Base-by-base conservation (phyloP, 345 rosid species). In the Barbarea vulgaris region DNA sequence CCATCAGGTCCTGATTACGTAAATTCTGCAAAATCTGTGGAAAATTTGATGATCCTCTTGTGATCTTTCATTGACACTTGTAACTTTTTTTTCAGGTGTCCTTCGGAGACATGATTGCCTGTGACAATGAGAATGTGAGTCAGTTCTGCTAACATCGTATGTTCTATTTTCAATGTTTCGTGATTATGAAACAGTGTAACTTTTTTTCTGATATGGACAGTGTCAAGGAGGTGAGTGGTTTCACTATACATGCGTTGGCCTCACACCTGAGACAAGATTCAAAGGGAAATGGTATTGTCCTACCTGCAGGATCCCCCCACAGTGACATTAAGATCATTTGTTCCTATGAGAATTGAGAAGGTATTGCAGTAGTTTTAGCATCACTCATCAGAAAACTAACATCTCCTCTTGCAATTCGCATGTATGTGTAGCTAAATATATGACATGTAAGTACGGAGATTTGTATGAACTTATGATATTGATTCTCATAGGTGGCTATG, bases 161-260 rank as follows among this genome's bases (percentile, higher is more conserved):
- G 37, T 64, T 70, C 55, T 22, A 15, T 14, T 55, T 46, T 65
- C 12, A 48, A 2, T 64, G 54, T 64, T 64, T 46, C 30, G 24
- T 48, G 69, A 4, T 18, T 28, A 7, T 10, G 9, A 61, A 62
- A 50, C 70, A 27, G 4, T 27, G 28, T 27, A 27, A 27, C 28
- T 33, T 36, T 36, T 10, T 69, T 77, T 57, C 3, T 22, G 63
- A 57, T 22, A n/a, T 73, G 46, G 41, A 62, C 84, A 93, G 99
- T 95, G 99, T 81, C 93, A 88, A 81, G 99, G 99, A 83, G 99
- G 99, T 53, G 99, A 95, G 77, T 93, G 99, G 99, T 95, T 95
- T 85, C 99, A 93, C 64, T 95, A 95, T 67, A n/a, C 91, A 1
- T 95, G 99, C 28, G 99, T 95, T 47, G 99, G 99, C 59, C 86